Conservation (phyloP, 2,329 filamentous ascomycete species). For the Ophiocordyceps robertsii region DNA sequence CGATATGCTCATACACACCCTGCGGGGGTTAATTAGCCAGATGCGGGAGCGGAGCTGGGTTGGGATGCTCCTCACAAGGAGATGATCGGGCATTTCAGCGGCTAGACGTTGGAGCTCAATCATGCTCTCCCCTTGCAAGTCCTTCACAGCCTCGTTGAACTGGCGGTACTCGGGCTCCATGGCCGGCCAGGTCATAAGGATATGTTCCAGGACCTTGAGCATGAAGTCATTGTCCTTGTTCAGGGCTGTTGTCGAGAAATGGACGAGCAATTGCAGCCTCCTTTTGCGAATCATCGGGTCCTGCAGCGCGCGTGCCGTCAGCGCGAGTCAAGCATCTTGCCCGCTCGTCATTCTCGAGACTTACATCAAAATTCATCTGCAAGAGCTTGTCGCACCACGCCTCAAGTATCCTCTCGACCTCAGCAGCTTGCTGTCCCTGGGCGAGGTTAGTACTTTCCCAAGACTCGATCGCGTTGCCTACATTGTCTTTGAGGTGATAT, state of each 20-base stretch:
- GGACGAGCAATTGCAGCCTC: constrained; percentile 68
- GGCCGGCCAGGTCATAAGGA: constrained; percentile 69
- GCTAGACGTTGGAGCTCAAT: constrained; percentile 81
- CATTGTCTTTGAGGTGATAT: constrained; percentile 14
- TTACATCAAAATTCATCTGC: constrained; percentile 52
- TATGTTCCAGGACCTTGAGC: constrained; percentile 80
- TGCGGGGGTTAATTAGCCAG: constrained; percentile 16
- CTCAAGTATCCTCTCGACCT: constrained; percentile 52
- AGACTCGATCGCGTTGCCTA: constrained; percentile 7
- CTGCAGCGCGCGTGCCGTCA: constrained; percentile 14
- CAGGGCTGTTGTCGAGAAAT: constrained; percentile 69
- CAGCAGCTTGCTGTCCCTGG: constrained; percentile 35
- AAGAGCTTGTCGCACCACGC: constrained; percentile 62
- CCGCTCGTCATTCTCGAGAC: constrained; percentile 2
- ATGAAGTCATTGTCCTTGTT: constrained; percentile 70
- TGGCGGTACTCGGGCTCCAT: constrained; percentile 55
- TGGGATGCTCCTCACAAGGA: constrained; percentile 40
- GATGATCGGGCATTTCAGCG: constrained; percentile 80
- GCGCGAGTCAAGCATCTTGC: not conserved
- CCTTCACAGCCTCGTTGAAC: constrained; percentile 82
- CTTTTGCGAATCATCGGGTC: constrained; percentile 77
- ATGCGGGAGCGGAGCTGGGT: not conserved
- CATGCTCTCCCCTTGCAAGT: constrained; percentile 73
- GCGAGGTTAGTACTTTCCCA: constrained; percentile 6
- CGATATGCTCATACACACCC: constrained; percentile 78